Conservation (phyloP, 495 filamentous ascomycete species). For the Halenospora varia region DNA sequence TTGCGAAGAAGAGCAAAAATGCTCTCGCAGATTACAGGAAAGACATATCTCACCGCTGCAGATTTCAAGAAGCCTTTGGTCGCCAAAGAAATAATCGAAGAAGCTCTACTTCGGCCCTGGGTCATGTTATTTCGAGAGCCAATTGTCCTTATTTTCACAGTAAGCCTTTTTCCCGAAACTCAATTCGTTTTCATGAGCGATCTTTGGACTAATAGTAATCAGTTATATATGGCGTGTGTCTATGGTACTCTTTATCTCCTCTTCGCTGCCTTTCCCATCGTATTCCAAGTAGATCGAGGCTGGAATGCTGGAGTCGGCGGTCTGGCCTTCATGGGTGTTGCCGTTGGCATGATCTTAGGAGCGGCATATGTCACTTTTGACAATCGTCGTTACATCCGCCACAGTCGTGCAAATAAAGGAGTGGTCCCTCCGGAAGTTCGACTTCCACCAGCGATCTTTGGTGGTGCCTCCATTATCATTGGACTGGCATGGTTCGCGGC, state of each 20-base stretch:
- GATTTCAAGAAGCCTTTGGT: slow-evolving; percentile 22
- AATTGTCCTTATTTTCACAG: slow-evolving; percentile 73
- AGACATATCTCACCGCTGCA: slow-evolving; percentile 39
- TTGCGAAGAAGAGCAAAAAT: slow-evolving; percentile 65
- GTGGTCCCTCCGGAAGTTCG: slow-evolving; percentile 76
- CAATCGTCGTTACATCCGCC: slow-evolving; percentile 46
- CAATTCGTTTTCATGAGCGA: too few species aligned
- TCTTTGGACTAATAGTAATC: too few species aligned
- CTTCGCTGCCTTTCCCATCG: slow-evolving; percentile 82
- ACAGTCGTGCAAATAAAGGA: slow-evolving; percentile 34
- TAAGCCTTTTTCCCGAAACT: too few species aligned
- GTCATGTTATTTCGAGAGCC: slow-evolving; percentile 69
- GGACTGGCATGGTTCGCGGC: slow-evolving; percentile 66
- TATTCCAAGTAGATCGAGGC: slow-evolving; percentile 67
- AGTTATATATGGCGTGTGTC: slow-evolving; percentile 56
- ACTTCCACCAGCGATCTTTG: slow-evolving; percentile 64
- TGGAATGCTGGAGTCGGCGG: slow-evolving; percentile 72
- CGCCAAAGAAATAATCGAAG: slow-evolving; percentile 38
- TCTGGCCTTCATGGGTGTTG: slow-evolving; percentile 71
- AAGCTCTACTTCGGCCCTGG: slow-evolving; percentile 36
- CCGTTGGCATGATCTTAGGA: slow-evolving; percentile 72
- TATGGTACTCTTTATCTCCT: slow-evolving; percentile 85
- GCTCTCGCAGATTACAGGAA: slow-evolving; percentile 64
- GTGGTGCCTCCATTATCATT: slow-evolving; percentile 62
- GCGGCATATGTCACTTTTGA: slow-evolving; percentile 64